Evolutionary conservation across 1,284 basidiomycete species (phyloP).

Genomic region (Fomitopsis palustris): DNA sequence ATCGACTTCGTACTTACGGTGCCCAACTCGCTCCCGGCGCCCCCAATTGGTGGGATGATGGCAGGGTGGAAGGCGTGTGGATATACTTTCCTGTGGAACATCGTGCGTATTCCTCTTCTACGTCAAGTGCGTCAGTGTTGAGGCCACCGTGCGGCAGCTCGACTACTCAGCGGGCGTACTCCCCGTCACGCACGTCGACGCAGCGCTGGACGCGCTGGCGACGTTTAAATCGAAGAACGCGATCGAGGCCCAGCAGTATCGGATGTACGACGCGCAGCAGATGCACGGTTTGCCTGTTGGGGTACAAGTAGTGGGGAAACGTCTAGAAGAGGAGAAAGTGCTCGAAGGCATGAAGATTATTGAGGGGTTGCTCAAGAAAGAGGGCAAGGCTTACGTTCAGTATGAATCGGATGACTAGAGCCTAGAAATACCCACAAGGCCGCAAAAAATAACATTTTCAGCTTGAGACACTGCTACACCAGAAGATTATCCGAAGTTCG

Average conservation of each 20-base stretch:
- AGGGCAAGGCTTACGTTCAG: slow-evolving; percentile 22
- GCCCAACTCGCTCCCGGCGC: slow-evolving; percentile 54
- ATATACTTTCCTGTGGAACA: slow-evolving; percentile 51
- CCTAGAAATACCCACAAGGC: too few relatives aligned
- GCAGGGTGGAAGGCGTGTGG: slow-evolving; percentile 27
- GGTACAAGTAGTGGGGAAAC: slow-evolving; percentile 56
- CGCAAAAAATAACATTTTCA: too few relatives aligned
- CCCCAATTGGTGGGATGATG: slow-evolving; percentile 40
- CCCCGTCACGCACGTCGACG: slow-evolving; percentile 68
- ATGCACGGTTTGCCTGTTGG: slow-evolving; percentile 72
- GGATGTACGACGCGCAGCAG: slow-evolving; percentile 51
- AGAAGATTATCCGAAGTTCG: too few relatives aligned
- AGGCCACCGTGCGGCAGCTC: slow-evolving; percentile 37
- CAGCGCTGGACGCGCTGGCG: slow-evolving; percentile 45
- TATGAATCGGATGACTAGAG: slow-evolving; percentile 16
- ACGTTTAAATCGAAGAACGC: slow-evolving; percentile 34
- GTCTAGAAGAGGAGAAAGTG: slow-evolving; percentile 62
- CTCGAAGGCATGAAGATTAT: slow-evolving; percentile 46
- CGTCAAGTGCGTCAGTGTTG: neutral
- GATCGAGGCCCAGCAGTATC: slow-evolving; percentile 29
- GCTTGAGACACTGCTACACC: too few relatives aligned
- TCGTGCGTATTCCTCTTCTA: slow-evolving; percentile 39
- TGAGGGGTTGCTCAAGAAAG: slow-evolving; percentile 18
- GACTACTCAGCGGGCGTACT: slow-evolving; percentile 72
- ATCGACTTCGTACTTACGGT: slow-evolving; percentile 62